Percentiles rank a stretch among this genome's conserved stretches.
Conservation (phyloP, 345 rosid species). For the Luvunga scandens region DNA sequence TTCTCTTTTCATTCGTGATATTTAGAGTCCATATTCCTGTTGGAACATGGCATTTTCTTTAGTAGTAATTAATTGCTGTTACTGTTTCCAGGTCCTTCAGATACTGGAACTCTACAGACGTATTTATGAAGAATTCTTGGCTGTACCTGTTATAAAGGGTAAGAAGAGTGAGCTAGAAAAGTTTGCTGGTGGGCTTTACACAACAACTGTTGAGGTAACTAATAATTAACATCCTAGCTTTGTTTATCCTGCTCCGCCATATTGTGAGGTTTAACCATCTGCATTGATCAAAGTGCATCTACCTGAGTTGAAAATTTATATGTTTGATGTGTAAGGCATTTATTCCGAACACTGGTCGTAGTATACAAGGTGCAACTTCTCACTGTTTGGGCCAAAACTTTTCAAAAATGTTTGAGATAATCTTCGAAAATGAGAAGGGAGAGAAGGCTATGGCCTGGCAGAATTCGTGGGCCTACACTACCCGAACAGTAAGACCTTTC, state of each 20-base stretch:
- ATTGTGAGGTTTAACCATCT: too few relatives aligned
- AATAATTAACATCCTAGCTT: neutral
- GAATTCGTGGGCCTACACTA: slow-evolving; percentile 99
- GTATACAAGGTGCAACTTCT: slow-evolving; percentile 98
- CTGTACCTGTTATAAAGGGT: slow-evolving; percentile 89
- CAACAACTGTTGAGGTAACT: slow-evolving; percentile 87
- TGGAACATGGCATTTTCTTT: neutral
- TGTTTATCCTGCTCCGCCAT: too few relatives aligned
- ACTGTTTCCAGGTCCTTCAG: slow-evolving; percentile 52
- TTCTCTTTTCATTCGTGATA: neutral
- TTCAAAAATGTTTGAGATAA: slow-evolving; percentile 94
- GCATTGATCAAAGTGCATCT: too few relatives aligned
- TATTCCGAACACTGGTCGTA: slow-evolving; percentile 95
- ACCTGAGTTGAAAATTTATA: neutral
- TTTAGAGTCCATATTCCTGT: neutral
- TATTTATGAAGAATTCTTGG: slow-evolving; percentile 88
- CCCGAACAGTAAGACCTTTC: slow-evolving; percentile 57
- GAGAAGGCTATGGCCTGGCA: slow-evolving; percentile 96
- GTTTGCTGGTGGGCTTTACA: slow-evolving; percentile 98
- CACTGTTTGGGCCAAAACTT: slow-evolving; percentile 97
- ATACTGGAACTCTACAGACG: slow-evolving; percentile 86
- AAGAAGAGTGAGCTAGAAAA: slow-evolving; percentile 96
- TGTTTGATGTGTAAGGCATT: slow-evolving; percentile 58
- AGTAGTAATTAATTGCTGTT: neutral
- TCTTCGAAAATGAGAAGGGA: slow-evolving; percentile 88